These are phyloP conservation scores for Staphylotrichum longicolle DNA, from an alignment of 495 filamentous ascomycete genomes.

Conservation along the genomic window DNA sequence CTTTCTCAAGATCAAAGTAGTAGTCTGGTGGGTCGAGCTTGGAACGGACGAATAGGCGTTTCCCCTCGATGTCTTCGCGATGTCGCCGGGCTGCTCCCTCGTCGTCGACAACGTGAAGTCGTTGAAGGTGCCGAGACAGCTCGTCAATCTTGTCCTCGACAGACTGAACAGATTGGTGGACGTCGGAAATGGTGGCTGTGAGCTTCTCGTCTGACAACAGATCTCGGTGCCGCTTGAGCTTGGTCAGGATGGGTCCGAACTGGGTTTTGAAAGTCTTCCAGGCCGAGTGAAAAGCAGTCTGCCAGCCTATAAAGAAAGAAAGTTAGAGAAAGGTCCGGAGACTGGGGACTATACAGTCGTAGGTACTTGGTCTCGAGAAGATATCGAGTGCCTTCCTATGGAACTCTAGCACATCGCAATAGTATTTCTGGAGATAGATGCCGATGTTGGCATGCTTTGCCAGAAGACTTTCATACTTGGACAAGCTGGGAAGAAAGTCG, in stretches of 20 bases:
- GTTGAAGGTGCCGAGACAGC: background rate
- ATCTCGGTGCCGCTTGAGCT: background rate
- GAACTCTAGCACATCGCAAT: slow-evolving; percentile 4
- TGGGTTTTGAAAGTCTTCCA: slow-evolving; percentile 5
- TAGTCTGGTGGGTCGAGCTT: slow-evolving; percentile 1
- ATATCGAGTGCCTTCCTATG: background rate
- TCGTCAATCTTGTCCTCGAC: background rate
- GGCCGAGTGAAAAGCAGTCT: slow-evolving; percentile 1
- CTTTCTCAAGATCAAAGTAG: background rate
- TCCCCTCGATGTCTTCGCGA: background rate
- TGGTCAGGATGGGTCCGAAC: background rate
- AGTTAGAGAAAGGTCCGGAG: no score
- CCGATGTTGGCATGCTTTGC: background rate
- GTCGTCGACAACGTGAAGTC: background rate
- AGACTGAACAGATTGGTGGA: background rate
- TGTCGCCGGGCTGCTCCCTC: background rate
- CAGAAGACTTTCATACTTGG: background rate
- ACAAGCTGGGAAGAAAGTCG: background rate
- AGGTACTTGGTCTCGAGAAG: background rate
- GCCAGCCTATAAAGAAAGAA: background rate
- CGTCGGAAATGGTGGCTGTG: background rate
- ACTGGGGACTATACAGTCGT: no score
- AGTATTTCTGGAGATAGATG: background rate
- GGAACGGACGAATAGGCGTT: background rate
- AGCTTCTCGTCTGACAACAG: background rate